Evolutionary conservation across 2,329 filamentous ascomycete genomes (phyloP).

Genomic region (Aspergillus chevalieri): DNA sequence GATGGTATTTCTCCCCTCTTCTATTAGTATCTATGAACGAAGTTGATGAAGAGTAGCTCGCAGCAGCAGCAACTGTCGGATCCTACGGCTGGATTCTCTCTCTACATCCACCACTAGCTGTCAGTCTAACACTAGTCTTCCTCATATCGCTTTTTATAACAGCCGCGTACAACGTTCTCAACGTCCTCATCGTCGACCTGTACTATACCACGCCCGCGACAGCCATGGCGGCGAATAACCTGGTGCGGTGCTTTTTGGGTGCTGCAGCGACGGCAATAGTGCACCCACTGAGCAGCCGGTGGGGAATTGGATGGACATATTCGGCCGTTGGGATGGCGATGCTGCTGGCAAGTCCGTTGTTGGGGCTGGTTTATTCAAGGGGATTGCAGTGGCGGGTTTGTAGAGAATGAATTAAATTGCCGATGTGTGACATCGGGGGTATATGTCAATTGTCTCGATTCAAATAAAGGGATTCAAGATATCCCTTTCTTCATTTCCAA

Average conservation of each 20-base stretch:
- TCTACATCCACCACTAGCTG: slow-evolving; percentile 13
- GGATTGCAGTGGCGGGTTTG: slow-evolving; percentile 15
- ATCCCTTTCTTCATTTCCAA: too few relatives aligned
- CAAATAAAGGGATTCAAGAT: too few relatives aligned
- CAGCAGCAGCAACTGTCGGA: slow-evolving; percentile 7
- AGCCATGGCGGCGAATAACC: slow-evolving; percentile 29
- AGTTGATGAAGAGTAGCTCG: slow-evolving; percentile 12
- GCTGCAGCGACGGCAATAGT: slow-evolving; percentile 23
- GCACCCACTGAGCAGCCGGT: slow-evolving; percentile 13
- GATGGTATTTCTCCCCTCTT: slow-evolving; percentile 22
- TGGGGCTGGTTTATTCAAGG: slow-evolving; percentile 13
- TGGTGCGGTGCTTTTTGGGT: slow-evolving; percentile 27
- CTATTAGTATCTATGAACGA: slow-evolving; percentile 39
- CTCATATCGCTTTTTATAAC: slow-evolving; percentile 32
- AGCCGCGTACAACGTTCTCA: slow-evolving; percentile 38
- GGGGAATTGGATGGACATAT: slow-evolving; percentile 16
- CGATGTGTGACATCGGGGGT: too few relatives aligned
- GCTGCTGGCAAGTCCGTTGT: slow-evolving; percentile 7
- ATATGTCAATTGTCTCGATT: too few relatives aligned
- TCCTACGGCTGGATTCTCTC: slow-evolving; percentile 9
- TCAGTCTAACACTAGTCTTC: slow-evolving; percentile 27
- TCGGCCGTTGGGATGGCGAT: slow-evolving; percentile 9
- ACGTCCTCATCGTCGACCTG: slow-evolving; percentile 42
- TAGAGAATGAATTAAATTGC: neutral
- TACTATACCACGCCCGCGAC: slow-evolving; percentile 27